Evolutionary conservation across 768 basidiomycete genomes (phyloP), one percentile per base, ranked within the genome.

Genomic region (Hysterangium stoloniferum): DNA sequence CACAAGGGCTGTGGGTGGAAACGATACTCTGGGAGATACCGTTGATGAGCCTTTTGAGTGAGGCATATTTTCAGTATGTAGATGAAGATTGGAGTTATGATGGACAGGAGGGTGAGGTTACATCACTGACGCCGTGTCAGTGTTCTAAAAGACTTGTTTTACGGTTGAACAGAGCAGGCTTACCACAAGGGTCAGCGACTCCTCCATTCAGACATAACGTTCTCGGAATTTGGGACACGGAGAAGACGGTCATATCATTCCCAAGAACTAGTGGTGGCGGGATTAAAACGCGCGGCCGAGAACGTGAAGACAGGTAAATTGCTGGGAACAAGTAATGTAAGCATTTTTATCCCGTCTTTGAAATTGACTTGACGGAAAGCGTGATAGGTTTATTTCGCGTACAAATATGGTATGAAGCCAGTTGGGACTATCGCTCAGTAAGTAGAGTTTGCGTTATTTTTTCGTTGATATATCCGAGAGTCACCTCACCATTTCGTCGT

Each of bases 11-110:
- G 4, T 94, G 91, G 91, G 67, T 68, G 0, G 88, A 93, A 56
- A 76, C 87, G 6, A 95, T 98, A 52, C 69, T 96, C 24, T 99
- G 95, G 82, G 96, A 98, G 68, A 92, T 97, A 1, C 94, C 92
- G 1, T 69, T 98, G 45, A 93, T 98, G 91, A 82, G 92, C 12
- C 81, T 81, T 55, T 70, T 99, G 45, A 91, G 88, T 59, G 92
- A 99, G 64, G 79, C 81, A 17, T 95, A 90, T 68, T 99, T 95
- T 68, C 73, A 67, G 17, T 73, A 75, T 15, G 82, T 79, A 32
- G 76, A 77, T 57, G 84, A 73, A 1, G 84, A 94, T 59, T 99
- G 95, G 95, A 77, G 66, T 48, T 81, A 92, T 54, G 79, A 84
- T n/a, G 80, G 82, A 4, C 90, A 92, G 66, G 71, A 78, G 66